Evolutionary conservation across 768 basidiomycete species (phyloP), one percentile per base, ranked within the genome.

Genomic region (Leccinum arenicola): DNA sequence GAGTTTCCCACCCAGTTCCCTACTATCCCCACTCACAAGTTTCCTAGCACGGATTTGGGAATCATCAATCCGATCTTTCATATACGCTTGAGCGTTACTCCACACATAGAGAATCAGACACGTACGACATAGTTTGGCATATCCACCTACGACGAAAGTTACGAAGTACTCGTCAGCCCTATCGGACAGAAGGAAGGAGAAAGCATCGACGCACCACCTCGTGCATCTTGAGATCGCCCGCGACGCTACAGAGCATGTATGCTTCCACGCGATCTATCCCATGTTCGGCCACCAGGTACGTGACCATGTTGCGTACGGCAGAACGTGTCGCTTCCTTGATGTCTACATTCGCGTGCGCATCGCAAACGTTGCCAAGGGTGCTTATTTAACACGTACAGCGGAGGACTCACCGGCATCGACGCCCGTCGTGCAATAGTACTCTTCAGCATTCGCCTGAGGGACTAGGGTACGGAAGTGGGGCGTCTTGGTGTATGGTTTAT

Each of bases 111-210:
- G 33, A 14, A 17, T 25, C 50, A 6, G 40, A 49, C 8, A 29
- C 80, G 57, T 67, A 85, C 84, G 38, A 85, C 77, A 61, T 83
- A 86, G 60, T 85, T 85, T 11, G 84, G 84, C 84, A 85, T 85
- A 61, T 85, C 84, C 38, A 85, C 82, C 84, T 84, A 19, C 1
- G 47, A 31, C 27, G 23, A 35, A 23, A 23, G 23, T n/a, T n/a
- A n/a, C n/a, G n/a, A 38, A 40, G 23, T 50, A n/a, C 17, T 1
- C 29, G 50, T 57, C 38, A 57, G 40, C 48, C 17, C 10, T 23
- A 9, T 25, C 14, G 1, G 31, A 11, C 35, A 29, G 21, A 55
- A 25, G 49, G 3, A 36, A 33, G 17, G 52, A 27, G 25, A 21
- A 43, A 12, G 48, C n/a, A 12, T 12, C 19, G 11, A 61, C 71